Base-by-base conservation (phyloP, 345 rosid genomes). In the Kernera saxatilis region DNA sequence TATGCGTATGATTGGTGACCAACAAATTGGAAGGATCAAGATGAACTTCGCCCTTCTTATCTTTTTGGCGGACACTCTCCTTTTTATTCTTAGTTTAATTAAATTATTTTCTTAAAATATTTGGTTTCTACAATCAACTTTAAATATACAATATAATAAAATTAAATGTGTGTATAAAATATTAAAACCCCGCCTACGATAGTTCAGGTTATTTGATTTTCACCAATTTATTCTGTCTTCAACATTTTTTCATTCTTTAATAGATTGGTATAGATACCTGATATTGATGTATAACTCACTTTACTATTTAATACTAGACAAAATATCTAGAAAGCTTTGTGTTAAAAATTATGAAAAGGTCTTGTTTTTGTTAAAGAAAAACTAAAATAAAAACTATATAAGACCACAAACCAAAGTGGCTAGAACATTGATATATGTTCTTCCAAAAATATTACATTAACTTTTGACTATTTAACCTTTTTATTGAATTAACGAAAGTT, bases 11-110 rank as follows among this genome's bases (percentile, higher is more conserved):
- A 86, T 82, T 78, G 87, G 82, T 57, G 78, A 61, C 73, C 76
- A 86, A 74, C 82, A 78, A 70, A 63, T 70, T 78, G 72, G 82
- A 67, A 82, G 81, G 89, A 87, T 89, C 41, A 68, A 75, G 74
- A 75, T 75, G 77, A 82, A 77, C 81, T 86, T 80, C 84, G 73
- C 78, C 80, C 84, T 88, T 59, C 77, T 74, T 69, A 44, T 75
- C 52, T 61, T 69, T 72, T 36, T 62, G 39, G 57, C 11, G 36
- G 8, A 40, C 18, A 19, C 52, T 29, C 26, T 41, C 41, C 79
- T 79, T 88, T 81, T 75, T 55, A 37, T 59, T 39, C 61, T 85
- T 25, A 48, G 55, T 79, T 79, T 85, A 75, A 50, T 26, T 3
- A 30, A 39, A 40, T 29, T 49, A 21, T 25, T 49, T 45, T 52